phyloP scores from a whole-genome alignment of 129 eudicot genomes.

The Daucus carota region DNA sequence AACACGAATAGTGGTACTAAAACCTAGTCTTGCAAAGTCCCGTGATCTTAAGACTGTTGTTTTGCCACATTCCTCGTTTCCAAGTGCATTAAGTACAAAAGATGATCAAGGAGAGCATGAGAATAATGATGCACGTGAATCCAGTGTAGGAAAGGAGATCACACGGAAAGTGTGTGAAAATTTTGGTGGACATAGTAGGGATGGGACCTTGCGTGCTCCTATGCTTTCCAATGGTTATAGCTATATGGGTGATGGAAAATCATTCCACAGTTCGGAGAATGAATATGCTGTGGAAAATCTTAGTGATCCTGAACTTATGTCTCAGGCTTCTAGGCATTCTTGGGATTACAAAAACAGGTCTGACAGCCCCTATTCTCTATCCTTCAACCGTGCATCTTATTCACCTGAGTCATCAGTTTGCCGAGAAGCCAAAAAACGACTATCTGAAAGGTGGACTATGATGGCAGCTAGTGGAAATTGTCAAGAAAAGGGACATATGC shows the following conservation, averaged over 20 bases:
- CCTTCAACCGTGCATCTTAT: constrained; percentile 78
- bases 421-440: constrained; percentile 93
- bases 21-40: constrained; percentile 62
- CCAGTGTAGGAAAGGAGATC: constrained; percentile 50
- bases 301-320: constrained; percentile 83
- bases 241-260: constrained; percentile 80
- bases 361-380: constrained; percentile 55
- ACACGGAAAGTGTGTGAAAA: constrained; percentile 38
- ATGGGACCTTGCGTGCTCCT: constrained; percentile 58
- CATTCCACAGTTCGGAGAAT: constrained; percentile 72
- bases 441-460: constrained; percentile 98
- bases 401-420: constrained; percentile 92
- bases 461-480: constrained; percentile 58
- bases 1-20: constrained; percentile 79
- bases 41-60: constrained; percentile 37
- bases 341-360: constrained; percentile 76
- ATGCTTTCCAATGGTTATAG: constrained; percentile 79
- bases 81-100: constrained; percentile 28
- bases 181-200: constrained; percentile 46
- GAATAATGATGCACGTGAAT: constrained; percentile 44
- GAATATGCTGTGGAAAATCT: constrained; percentile 56
- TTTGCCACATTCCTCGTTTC: constrained; percentile 51
- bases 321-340: constrained; percentile 79
- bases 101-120: constrained; percentile 36
- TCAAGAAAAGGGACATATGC: constrained; percentile 50